These are phyloP conservation scores for Lathyrus tuberosus DNA, from an alignment of 306 rosid genomes.

Conservation along the genomic window DNA sequence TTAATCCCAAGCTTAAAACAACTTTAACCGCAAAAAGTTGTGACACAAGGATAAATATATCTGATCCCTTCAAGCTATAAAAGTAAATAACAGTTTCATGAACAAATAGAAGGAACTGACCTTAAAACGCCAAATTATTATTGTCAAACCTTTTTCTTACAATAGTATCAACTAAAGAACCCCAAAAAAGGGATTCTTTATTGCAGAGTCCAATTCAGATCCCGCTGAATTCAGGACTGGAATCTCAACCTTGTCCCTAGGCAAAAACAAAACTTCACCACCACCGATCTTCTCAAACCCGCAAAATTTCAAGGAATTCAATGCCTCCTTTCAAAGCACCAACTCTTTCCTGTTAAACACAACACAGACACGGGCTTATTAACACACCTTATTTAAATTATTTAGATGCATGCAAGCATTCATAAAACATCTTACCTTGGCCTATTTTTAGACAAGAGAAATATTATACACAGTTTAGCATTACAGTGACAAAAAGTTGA, in stretches of 20 bases:
- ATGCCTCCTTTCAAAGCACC: conserved; percentile 81
- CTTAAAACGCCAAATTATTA: conserved; percentile 23
- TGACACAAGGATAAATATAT: background rate
- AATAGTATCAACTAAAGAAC: conserved; percentile 54
- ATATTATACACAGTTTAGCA: background rate
- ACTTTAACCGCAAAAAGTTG: conserved; percentile 18
- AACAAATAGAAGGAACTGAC: conserved; percentile 25
- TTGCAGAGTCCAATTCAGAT: conserved; percentile 85
- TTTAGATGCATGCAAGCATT: conserved; percentile 3
- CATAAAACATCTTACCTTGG: background rate
- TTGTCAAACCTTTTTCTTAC: conserved; percentile 35
- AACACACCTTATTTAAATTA: background rate
- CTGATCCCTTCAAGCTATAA: background rate
- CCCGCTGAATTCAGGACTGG: conserved; percentile 72
- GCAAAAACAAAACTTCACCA: conserved; percentile 73
- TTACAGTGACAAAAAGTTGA: background rate
- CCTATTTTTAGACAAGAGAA: conserved; percentile 7
- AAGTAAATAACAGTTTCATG: conserved; percentile 9
- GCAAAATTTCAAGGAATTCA: conserved; percentile 87
- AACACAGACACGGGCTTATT: background rate
- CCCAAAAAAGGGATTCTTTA: conserved; percentile 93
- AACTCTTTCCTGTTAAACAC: conserved; percentile 79
- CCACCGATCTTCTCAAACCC: conserved; percentile 85
- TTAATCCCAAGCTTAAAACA: conserved; percentile 8
- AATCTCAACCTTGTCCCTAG: conserved; percentile 74